Percentiles rank a stretch among this genome's conserved stretches.
phyloP scores from a whole-genome alignment of 148 eudicot genomes.

The Limonium bicolor region DNA sequence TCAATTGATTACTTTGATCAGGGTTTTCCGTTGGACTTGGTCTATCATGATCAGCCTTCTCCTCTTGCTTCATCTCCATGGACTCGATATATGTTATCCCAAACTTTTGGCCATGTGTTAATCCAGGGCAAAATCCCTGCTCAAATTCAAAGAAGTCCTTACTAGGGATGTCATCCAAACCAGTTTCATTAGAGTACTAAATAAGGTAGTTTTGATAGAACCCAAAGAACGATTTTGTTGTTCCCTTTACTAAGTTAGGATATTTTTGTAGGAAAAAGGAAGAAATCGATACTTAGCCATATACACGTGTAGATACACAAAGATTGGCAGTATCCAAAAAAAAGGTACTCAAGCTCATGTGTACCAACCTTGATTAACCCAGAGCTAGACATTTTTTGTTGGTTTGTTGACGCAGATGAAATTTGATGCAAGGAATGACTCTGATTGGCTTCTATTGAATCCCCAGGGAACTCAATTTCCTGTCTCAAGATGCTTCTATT shows the following conservation, averaged over 20 bases:
- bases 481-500: conserved; percentile 28
- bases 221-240: neutral
- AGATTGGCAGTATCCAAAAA: neutral
- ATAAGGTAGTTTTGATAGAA: neutral
- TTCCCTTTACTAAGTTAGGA: neutral
- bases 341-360: too few relatives aligned
- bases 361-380: conserved; percentile 72
- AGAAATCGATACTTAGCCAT: neutral
- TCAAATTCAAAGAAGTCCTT: conserved; percentile 2
- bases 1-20: conserved; percentile 15
- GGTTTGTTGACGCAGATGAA: conserved; percentile 15
- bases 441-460: conserved; percentile 17
- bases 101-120: conserved; percentile 61
- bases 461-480: conserved; percentile 18
- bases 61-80: conserved; percentile 5
- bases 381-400: conserved; percentile 25
- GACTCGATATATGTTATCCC: conserved; percentile 47
- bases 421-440: conserved; percentile 16
- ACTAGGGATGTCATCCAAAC: neutral
- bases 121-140: conserved; percentile 85
- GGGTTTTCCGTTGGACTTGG: conserved; percentile 12
- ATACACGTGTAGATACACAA: neutral
- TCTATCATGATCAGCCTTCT: conserved; percentile 19
- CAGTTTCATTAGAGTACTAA: neutral
- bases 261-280: neutral